Evolutionary conservation across 1,284 basidiomycete species (phyloP), one percentile per base, ranked within the genome.

Genomic region (Moesziomyces aphidis): DNA sequence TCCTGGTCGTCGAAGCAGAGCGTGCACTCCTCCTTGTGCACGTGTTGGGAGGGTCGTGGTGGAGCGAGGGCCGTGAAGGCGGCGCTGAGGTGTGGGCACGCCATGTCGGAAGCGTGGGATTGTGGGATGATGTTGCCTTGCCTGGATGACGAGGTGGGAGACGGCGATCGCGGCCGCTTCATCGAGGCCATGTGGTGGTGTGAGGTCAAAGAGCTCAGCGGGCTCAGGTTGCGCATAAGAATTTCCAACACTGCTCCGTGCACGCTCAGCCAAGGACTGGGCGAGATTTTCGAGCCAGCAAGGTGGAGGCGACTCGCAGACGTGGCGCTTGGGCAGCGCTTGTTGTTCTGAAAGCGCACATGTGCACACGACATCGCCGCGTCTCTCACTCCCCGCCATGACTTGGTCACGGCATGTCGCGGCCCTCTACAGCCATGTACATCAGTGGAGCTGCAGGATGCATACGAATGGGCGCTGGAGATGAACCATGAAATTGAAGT

Each of bases 1-100:
- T 92, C 94, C 89, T 96, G 93, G 80, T 90, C 90, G 85, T 98
- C 95, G 84, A 98, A 99, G 85, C 96, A 99, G 66, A 95, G 93
- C 0, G 95, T 97, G 80, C 94, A 96, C 84, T 95, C 93, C 83
- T 95, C 93, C 11, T 92, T 87, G 79, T 95, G 91, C 0, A 95
- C 82, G 7, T 67, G 62, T 52, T 83, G 77, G 13, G 70, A 69
- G 6, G 70, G 60, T 22, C 78, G 58, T 24, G 83, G 83, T 10
- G 78, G 61, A 3, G 55, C 55, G 24, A 84, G 65, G 17, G 56
- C 36, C 13, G 60, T 56, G 53, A 76, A 77, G 36, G 75, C 75
- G 21, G 62, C 77, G 23, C 57, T 63, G 39, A 82, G 70, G 42
- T 82, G 80, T 17, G 77, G 73, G 42, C 80, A 82, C 11, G 77